Conservation (phyloP, 177 flowering plant species). For the Tripterygium wilfordii region DNA sequence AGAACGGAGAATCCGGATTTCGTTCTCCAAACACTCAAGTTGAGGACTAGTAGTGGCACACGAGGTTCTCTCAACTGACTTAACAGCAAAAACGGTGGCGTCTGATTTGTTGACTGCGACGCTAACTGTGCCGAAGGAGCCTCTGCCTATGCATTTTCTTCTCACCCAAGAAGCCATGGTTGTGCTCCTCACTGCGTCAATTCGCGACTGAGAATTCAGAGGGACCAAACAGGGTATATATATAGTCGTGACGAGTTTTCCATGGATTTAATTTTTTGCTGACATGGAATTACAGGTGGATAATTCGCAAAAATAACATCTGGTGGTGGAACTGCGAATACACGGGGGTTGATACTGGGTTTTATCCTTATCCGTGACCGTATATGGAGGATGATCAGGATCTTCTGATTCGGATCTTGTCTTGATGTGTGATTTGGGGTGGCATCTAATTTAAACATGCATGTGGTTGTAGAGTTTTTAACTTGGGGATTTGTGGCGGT, state of each 20-base stretch:
- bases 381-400: no score
- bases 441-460: no score
- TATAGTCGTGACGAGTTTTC: no score
- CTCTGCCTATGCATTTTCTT: conserved; percentile 50
- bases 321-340: no score
- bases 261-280: no score
- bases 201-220: neutral
- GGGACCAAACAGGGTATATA: neutral
- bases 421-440: no score
- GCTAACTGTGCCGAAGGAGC: conserved; percentile 54
- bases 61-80: no score
- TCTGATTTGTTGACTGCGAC: conserved; percentile 20
- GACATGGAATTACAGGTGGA: conserved; percentile 14
- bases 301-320: conserved; percentile 12
- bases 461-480: no score
- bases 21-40: conserved; percentile 49
- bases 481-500: no score
- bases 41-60: no score
- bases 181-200: neutral
- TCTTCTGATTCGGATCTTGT: no score
- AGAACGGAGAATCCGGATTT: conserved; percentile 45
- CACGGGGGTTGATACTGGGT: no score
- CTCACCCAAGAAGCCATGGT: conserved; percentile 34
- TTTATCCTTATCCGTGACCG: conserved; percentile 33
- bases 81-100: conserved; percentile 55